Percentiles rank a stretch among this genome's conserved stretches.
Evolutionary conservation across 257 asterid species (phyloP).

Genomic region (Capsicum chinense): DNA sequence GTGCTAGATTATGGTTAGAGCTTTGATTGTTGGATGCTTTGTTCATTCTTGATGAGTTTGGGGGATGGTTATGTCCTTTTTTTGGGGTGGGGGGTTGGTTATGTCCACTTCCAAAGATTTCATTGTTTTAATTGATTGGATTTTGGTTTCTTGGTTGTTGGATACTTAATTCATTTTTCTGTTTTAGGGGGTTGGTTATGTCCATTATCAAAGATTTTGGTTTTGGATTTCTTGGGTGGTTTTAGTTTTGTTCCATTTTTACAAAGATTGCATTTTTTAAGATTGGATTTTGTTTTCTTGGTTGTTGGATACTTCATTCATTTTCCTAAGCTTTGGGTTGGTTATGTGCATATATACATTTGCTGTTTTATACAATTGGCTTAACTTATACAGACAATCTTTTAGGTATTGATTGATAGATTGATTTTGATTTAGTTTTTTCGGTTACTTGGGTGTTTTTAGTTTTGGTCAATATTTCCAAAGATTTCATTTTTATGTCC

Average conservation of each 20-base stretch:
- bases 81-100: too few relatives aligned
- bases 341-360: not conserved
- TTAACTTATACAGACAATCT: not conserved
- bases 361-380: too few relatives aligned
- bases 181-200: not conserved
- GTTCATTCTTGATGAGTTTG: not conserved
- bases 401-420: constrained; percentile 16
- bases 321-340: not conserved
- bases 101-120: not conserved
- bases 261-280: not conserved
- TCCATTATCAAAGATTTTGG: not conserved
- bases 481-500: not conserved
- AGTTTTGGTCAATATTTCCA: not conserved
- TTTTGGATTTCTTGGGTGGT: not conserved
- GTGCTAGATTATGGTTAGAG: not conserved
- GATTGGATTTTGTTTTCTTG: too few relatives aligned
- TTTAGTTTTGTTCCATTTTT: too few relatives aligned
- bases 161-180: not conserved
- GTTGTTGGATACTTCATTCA: not conserved
- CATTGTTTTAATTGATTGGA: too few relatives aligned
- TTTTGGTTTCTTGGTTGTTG: not conserved
- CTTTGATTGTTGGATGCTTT: not conserved
- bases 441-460: not conserved
- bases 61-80: not conserved
- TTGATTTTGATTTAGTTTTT: constrained; percentile 10